phyloP scores from a whole-genome alignment of 495 filamentous ascomycete genomes.

The Xylaria sp. region DNA sequence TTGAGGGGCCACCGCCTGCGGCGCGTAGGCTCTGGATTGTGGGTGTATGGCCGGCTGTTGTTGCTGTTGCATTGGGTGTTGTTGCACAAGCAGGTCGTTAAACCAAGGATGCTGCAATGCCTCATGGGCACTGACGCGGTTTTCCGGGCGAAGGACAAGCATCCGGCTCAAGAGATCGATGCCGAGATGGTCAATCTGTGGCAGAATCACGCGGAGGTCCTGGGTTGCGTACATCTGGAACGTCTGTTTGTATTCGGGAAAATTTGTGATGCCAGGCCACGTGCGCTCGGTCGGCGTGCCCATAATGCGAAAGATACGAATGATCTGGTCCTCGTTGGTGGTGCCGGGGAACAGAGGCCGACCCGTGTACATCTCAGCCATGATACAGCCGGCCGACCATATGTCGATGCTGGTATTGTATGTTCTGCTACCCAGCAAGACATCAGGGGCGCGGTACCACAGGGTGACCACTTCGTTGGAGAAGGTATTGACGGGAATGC shows the following conservation, averaged over 20 bases:
- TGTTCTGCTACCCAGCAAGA: constrained; percentile 86
- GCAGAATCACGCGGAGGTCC: constrained; percentile 81
- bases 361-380: constrained; percentile 98
- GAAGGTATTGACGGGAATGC: constrained; percentile 97
- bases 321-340: constrained; percentile 93
- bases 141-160: constrained; percentile 92
- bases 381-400: constrained; percentile 97
- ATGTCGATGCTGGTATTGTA: constrained; percentile 99
- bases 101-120: constrained; percentile 94
- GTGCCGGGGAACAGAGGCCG: constrained; percentile 93
- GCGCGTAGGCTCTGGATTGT: constrained; percentile 38
- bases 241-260: constrained; percentile 92
- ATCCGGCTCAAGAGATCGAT: constrained; percentile 86
- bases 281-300: constrained; percentile 90
- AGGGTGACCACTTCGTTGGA: constrained; percentile 97
- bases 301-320: constrained; percentile 97
- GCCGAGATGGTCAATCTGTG: constrained; percentile 85
- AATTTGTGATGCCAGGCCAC: constrained; percentile 89
- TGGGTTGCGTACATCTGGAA: constrained; percentile 97
- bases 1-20: constrained; percentile 40
- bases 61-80: constrained; percentile 47
- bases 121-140: constrained; percentile 83
- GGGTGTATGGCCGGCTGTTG: constrained; percentile 46
- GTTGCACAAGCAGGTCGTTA: constrained; percentile 48
- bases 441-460: constrained; percentile 95